Evolutionary conservation across 768 basidiomycete species (phyloP).

Genomic region (Kwoniella europaea): DNA sequence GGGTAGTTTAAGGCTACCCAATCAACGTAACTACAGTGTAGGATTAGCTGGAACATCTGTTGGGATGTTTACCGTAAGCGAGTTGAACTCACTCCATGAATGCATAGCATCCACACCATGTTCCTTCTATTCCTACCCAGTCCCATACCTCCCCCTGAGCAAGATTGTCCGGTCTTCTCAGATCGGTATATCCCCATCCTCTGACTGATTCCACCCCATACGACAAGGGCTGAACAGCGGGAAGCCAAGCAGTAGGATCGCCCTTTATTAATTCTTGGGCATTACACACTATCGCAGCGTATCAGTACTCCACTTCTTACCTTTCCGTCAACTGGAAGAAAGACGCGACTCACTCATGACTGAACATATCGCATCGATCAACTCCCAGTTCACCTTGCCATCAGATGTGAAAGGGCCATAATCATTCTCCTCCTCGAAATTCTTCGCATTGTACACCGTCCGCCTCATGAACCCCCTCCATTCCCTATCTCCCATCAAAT

Average conservation of each 20-base stretch:
- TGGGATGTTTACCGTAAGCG: neutral
- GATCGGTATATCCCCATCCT: constrained; percentile 43
- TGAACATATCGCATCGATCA: constrained; percentile 48
- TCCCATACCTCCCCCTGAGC: constrained; percentile 43
- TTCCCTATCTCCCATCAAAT: constrained; percentile 28
- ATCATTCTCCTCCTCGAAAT: constrained; percentile 45
- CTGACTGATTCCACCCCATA: constrained; percentile 41
- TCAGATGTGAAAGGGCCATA: constrained; percentile 49
- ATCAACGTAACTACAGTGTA: constrained; percentile 39
- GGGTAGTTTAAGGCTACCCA: constrained; percentile 50
- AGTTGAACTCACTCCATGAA: constrained; percentile 50
- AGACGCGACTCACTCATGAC: constrained; percentile 48
- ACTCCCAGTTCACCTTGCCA: constrained; percentile 51
- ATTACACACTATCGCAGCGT: constrained; percentile 18
- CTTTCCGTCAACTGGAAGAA: neutral
- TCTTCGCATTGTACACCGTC: constrained; percentile 38
- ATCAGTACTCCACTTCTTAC: neutral
- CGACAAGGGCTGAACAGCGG: constrained; percentile 39
- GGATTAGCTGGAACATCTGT: neutral
- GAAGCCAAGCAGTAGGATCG: constrained; percentile 42
- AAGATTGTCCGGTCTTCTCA: constrained; percentile 33
- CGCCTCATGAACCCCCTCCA: constrained; percentile 42
- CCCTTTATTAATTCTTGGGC: constrained; percentile 39
- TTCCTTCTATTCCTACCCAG: constrained; percentile 53
- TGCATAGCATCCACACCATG: constrained; percentile 56